These are phyloP conservation scores for Penicillium sp. DNA, from an alignment of 2,329 filamentous ascomycete species.

Conservation along the genomic window DNA sequence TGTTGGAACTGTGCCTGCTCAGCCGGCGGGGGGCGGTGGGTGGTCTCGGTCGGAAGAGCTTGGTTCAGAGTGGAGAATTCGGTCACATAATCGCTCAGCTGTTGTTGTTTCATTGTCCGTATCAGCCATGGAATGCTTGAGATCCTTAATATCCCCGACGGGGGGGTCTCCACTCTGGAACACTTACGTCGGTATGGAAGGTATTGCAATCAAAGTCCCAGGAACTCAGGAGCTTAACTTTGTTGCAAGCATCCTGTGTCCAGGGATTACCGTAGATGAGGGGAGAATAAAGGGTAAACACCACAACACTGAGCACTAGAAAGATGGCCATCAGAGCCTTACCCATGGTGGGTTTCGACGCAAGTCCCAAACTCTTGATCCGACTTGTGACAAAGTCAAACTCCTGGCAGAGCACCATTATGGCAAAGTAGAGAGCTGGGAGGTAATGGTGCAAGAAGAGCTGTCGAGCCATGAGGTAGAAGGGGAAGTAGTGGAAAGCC, in stretches of 20 bases:
- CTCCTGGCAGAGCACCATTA: constrained; percentile 82
- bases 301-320: constrained; percentile 68
- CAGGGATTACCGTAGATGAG: constrained; percentile 90
- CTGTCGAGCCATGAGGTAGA: constrained; percentile 96
- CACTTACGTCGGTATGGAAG: constrained; percentile 81
- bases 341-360: constrained; percentile 69
- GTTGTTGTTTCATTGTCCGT: constrained; percentile 16
- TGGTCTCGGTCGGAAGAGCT: constrained; percentile 26
- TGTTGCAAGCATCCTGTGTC: constrained; percentile 83
- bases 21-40: constrained; percentile 11
- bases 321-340: constrained; percentile 70
- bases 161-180: constrained; percentile 32
- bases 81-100: constrained; percentile 43
- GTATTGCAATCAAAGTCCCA: constrained; percentile 99
- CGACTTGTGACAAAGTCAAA: constrained; percentile 82
- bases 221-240: constrained; percentile 77
- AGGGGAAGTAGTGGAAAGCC: constrained; percentile 98
- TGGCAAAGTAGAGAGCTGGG: constrained; percentile 90
- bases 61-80: constrained; percentile 9
- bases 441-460: constrained; percentile 99
- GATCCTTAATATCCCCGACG: constrained; percentile 27
- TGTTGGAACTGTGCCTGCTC: constrained; percentile 12
- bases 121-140: constrained; percentile 27
- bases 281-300: constrained; percentile 82
- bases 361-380: constrained; percentile 64